These are phyloP conservation scores for Saxispiralis lemnorum DNA, from an alignment of 495 filamentous ascomycete species.

Conservation along the genomic window DNA sequence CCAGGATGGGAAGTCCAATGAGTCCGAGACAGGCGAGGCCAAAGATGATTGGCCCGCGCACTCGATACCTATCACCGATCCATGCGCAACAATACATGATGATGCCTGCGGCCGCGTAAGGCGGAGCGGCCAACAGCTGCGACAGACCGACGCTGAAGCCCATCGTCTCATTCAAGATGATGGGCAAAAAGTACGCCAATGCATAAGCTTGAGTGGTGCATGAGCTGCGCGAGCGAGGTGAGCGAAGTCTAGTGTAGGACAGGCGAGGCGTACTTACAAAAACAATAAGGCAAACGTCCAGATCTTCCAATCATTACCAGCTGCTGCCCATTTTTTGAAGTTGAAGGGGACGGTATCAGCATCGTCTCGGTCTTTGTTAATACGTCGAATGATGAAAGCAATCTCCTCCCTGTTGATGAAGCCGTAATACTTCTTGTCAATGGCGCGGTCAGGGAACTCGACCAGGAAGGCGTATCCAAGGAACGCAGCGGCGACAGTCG, in stretches of 20 bases:
- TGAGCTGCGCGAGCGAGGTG: too few relatives aligned
- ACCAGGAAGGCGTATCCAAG: neutral
- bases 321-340: conserved; percentile 26
- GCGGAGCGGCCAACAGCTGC: conserved; percentile 48
- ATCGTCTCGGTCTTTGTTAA: conserved; percentile 41
- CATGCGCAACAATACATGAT: conserved; percentile 38
- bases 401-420: conserved; percentile 43
- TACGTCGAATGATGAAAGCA: conserved; percentile 36
- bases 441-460: neutral
- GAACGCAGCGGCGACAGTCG: neutral
- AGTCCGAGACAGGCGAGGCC: conserved; percentile 33
- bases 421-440: conserved; percentile 1
- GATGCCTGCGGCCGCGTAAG: conserved; percentile 40
- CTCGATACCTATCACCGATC: conserved; percentile 37
- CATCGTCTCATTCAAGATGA: conserved; percentile 42
- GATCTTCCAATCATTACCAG: conserved; percentile 29
- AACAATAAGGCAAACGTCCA: conserved; percentile 39
- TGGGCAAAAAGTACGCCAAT: conserved; percentile 51
- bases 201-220: conserved; percentile 41
- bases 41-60: conserved; percentile 39
- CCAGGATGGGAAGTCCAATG: conserved; percentile 34
- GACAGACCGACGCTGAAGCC: conserved; percentile 36
- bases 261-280: conserved; percentile 23
- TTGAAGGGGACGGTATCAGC: conserved; percentile 33
- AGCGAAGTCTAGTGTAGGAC: neutral